Base-by-base conservation (phyloP, 192 early-diverging fungal genomes). In the Geranomyces variabilis region DNA sequence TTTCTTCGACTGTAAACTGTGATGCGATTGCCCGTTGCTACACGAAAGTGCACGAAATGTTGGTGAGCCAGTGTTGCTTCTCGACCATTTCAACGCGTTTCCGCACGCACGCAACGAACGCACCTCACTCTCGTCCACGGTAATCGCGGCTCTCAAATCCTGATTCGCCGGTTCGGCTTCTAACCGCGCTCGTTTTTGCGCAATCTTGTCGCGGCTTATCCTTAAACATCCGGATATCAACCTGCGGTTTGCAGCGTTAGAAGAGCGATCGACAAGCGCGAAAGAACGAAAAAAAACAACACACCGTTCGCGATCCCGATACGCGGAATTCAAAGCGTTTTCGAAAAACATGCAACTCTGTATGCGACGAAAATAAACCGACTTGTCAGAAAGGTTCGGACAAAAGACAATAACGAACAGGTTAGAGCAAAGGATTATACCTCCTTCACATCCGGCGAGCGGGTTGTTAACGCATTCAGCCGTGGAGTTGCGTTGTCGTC, bases 401-500 rank as follows among this genome's bases (percentile, higher is more conserved):
- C 14, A 9, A 8, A 10, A 26, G 6, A 10, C 31, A 9, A 26
- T 60, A 30, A 0, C 19, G 21, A 14, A 69, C 8, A 22, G 12
- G 30, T 28, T 29, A 31, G 53, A 12, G 13, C 33, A 13, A 33
- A 21, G 31, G 51, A 15, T 58, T 49, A 51, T 49, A 71, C 70
- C 60, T 72, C 34, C 8, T 28, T 65, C 10, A 55, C 19, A 51
- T 64, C 28, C 26, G 47, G 34, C 9, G 63, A 14, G 0, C 71
- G 71, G 7, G 71, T 73, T 17, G 53, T 66, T 21, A 73, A 26
- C 6, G 63, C 71, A 36, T 73, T 73, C 34, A 73, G 63, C 12
- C 55, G 24, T 12, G 71, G 71, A 24, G 66, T 49, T 8, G 66
- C 64, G 48, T 73, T 73, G 43, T 73, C 71, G 53, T 73, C 71